phyloP scores from a whole-genome alignment of 2,329 filamentous ascomycete species.

The Aaosphaeria pasadenensis region DNA sequence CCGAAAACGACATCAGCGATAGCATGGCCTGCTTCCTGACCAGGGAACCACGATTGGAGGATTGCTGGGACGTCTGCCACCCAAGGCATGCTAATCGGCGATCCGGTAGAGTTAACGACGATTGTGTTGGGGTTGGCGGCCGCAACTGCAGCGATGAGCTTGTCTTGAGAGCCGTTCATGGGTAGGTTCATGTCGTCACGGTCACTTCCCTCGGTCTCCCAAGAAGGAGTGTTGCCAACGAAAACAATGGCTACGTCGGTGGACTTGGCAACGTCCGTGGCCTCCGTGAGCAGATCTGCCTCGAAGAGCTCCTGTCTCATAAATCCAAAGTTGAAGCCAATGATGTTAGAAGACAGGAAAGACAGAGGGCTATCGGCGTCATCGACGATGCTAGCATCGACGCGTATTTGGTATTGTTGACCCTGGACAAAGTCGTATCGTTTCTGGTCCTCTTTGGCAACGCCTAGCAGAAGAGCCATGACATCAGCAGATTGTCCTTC shows the following conservation, averaged over 20 bases:
- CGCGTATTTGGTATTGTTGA: conserved; percentile 56
- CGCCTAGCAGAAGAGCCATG: conserved; percentile 64
- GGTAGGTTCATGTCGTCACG: conserved; percentile 52
- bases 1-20: conserved; percentile 43
- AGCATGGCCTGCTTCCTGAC: conserved; percentile 42
- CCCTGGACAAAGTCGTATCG: conserved; percentile 57
- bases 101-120: conserved; percentile 75
- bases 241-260: conserved; percentile 32
- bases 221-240: conserved; percentile 31
- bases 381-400: conserved; percentile 54
- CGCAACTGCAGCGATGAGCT: conserved; percentile 63
- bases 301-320: conserved; percentile 29
- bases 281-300: conserved; percentile 21
- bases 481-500: conserved; percentile 55
- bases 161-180: conserved; percentile 54
- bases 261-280: conserved; percentile 21
- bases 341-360: conserved; percentile 24
- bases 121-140: conserved; percentile 66
- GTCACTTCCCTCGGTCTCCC: conserved; percentile 60
- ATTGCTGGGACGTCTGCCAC: conserved; percentile 44
- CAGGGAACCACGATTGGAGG: conserved; percentile 42
- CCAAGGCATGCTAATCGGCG: conserved; percentile 70
- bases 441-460: conserved; percentile 62
- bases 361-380: conserved; percentile 49
- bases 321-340: conserved; percentile 32